Evolutionary conservation across 345 rosid genomes (phyloP).

Genomic region (Bruguiera gymnorhiza): DNA sequence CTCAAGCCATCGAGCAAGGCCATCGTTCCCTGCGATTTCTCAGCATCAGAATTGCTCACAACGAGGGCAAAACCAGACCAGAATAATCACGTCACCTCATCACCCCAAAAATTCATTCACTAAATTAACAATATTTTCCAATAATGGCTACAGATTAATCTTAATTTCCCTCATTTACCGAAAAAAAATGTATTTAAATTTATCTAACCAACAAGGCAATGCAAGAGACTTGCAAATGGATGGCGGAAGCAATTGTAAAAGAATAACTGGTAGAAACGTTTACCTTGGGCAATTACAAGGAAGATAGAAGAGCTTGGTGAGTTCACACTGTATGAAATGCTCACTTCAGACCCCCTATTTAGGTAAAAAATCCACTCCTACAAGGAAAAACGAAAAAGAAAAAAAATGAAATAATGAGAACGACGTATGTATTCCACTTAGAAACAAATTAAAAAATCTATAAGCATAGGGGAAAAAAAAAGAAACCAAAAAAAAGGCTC

Average conservation of each 20-base stretch:
- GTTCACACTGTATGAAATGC: conserved; percentile 61
- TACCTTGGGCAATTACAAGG: conserved; percentile 88
- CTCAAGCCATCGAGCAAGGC: conserved; percentile 75
- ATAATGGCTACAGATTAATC: neutral
- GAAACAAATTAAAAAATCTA: neutral
- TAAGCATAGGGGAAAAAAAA: neutral
- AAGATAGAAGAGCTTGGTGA: conserved; percentile 55
- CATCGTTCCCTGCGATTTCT: conserved; percentile 66
- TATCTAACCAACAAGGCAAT: too few species aligned
- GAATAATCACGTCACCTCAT: neutral
- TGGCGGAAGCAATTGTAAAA: too few species aligned
- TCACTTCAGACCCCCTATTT: conserved; percentile 72
- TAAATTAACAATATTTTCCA: neutral
- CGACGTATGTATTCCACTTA: too few species aligned
- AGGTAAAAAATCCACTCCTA: conserved; percentile 80
- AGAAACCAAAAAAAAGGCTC: too few species aligned
- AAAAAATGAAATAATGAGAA: too few species aligned
- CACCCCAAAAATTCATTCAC: neutral
- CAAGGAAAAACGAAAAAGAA: neutral
- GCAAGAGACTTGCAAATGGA: too few species aligned
- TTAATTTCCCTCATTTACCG: too few species aligned
- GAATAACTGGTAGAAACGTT: too few species aligned
- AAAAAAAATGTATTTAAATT: too few species aligned
- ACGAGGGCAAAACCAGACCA: neutral
- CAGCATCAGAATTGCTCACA: conserved; percentile 24